phyloP scores from a whole-genome alignment of 2,329 filamentous ascomycete genomes.

The Chrysoporthe cubensis region DNA sequence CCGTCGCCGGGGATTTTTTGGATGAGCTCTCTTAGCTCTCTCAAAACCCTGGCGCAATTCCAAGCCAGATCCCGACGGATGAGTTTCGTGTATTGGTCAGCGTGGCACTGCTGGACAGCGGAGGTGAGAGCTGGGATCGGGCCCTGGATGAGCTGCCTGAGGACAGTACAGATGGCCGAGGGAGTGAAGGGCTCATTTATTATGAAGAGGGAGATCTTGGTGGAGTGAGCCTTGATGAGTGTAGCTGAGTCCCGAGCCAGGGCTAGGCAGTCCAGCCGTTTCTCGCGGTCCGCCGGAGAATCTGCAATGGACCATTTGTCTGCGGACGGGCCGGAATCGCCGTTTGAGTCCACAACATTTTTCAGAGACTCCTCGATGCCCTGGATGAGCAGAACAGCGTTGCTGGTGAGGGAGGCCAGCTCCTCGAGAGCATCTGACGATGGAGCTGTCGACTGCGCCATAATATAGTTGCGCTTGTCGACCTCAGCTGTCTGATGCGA shows the following conservation, averaged over 20 bases:
- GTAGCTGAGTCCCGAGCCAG: slow-evolving; percentile 73
- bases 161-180: slow-evolving; percentile 70
- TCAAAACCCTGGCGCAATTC: slow-evolving; percentile 62
- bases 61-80: slow-evolving; percentile 67
- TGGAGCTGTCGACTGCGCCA: slow-evolving; percentile 11
- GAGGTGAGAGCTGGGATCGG: slow-evolving; percentile 77
- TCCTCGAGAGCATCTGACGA: slow-evolving; percentile 27
- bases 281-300: slow-evolving; percentile 26
- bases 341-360: slow-evolving; percentile 26
- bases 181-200: slow-evolving; percentile 87
- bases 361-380: slow-evolving; percentile 28
- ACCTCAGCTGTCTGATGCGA: background rate
- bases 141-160: slow-evolving; percentile 72
- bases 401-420: slow-evolving; percentile 28
- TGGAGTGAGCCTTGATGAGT: slow-evolving; percentile 79
- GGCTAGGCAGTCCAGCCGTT: slow-evolving; percentile 59
- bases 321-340: slow-evolving; percentile 20
- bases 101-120: slow-evolving; percentile 67
- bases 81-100: slow-evolving; percentile 63
- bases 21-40: slow-evolving; percentile 65
- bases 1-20: slow-evolving; percentile 63
- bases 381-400: slow-evolving; percentile 33
- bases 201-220: slow-evolving; percentile 84
- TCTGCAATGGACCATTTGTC: slow-evolving; percentile 25
- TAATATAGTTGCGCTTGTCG: background rate